A percentile compares a stretch with the other conserved stretches of the same genome.
These are phyloP conservation scores for Symbiotaphrina buchneri DNA, from an alignment of 495 filamentous ascomycete species.

Conservation along the genomic window DNA sequence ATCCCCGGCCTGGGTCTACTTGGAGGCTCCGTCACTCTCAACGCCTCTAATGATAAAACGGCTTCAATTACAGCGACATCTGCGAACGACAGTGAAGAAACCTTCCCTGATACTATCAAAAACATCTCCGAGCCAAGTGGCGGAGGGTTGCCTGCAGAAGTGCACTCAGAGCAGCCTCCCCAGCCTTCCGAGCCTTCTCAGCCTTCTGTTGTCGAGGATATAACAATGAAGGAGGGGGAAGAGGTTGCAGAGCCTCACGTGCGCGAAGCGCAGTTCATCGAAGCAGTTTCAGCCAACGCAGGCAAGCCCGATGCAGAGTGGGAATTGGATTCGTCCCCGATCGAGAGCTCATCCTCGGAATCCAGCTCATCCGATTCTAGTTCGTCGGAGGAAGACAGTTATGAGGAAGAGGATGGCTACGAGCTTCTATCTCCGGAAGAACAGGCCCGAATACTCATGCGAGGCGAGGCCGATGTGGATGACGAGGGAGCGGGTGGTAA, in stretches of 20 bases:
- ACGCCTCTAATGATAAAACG: too few relatives aligned
- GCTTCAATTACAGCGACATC: too few relatives aligned
- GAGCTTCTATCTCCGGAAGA: conserved; percentile 54
- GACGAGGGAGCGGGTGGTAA: conserved; percentile 40
- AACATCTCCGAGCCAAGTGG: too few relatives aligned
- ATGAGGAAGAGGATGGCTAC: conserved; percentile 41
- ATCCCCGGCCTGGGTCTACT: conserved; percentile 5
- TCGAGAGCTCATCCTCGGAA: conserved; percentile 27
- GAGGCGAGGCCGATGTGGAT: conserved; percentile 36
- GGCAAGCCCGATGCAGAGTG: conserved; percentile 22
- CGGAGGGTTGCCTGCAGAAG: too few relatives aligned
- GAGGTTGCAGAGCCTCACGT: too few relatives aligned
- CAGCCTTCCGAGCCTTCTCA: too few relatives aligned
- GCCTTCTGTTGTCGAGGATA: too few relatives aligned
- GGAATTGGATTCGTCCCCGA: conserved; percentile 41
- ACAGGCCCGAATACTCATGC: conserved; percentile 61
- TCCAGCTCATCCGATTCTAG: conserved; percentile 25
- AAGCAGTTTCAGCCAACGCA: conserved; percentile 19
- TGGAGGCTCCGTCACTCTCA: too few relatives aligned
- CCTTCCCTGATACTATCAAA: too few relatives aligned
- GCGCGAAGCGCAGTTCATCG: conserved; percentile 16
- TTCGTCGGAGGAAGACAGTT: conserved; percentile 17
- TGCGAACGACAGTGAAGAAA: too few relatives aligned
- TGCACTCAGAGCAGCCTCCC: too few relatives aligned
- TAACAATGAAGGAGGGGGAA: too few relatives aligned